Base-by-base conservation (phyloP, 495 filamentous ascomycete species). In the Sabuloglossum arenarium region DNA sequence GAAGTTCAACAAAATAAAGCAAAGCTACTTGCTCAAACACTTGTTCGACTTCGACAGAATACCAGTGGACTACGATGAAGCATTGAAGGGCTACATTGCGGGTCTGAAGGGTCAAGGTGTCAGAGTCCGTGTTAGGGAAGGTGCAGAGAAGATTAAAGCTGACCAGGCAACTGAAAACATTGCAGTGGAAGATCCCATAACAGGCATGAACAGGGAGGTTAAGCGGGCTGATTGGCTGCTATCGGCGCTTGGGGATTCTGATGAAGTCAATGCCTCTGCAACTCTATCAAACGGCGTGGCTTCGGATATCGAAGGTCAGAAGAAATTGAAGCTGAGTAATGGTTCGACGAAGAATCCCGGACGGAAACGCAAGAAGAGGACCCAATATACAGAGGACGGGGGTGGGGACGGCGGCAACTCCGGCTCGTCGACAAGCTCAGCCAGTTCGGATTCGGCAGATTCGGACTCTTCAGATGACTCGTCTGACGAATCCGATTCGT, bases 1-100 rank as follows among this genome's bases (percentile, higher is more conserved):
- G 88, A 95, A 94, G 67, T 95, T 95, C 70, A 89, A 89, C 71
- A 95, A 95, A 70, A 83, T 81, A 56, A 77, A 84, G 63, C 86
- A 94, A 69, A 84, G 79, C 16, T 76, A 82, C 56, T 68, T 95
- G 16, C 77, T 95, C 66, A 89, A 88, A 69, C 79, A 91, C 64
- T 66, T 85, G 24, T 85, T 89, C 62, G 79, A 84, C 56, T 64
- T 79, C 49, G 71, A 79, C 51, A 70, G 71, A 34, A 75, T 94
- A 19, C 85, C 86, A 0, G 67, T 78, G 10, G 65, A 71, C 52
- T 78, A 86, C 63, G 77, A 83, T 56, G 60, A 71, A 21, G 72
- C 78, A 10, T 77, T 94, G 27, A 72, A 80, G 58, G 66, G 71
- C 23, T 94, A 94, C 66, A 70, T 94, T 55, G 69, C 73, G 46